phyloP scores from a whole-genome alignment of 1,284 basidiomycete genomes.

The Apiotrichum mycotoxinovorans region DNA sequence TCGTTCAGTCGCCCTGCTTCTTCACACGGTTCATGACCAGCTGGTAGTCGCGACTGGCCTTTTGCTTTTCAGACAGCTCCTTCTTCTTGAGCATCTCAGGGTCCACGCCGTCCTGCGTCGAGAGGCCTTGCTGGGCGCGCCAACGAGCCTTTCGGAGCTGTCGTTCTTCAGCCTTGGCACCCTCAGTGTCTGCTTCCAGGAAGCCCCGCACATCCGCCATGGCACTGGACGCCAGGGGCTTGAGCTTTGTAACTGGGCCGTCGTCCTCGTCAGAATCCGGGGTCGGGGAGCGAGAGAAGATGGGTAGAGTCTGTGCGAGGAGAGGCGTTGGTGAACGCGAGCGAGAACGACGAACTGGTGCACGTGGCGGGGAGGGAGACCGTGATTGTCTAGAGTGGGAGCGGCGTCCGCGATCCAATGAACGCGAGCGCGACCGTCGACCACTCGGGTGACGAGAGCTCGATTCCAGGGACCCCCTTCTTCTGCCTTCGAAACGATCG shows the following conservation, averaged over 20 bases:
- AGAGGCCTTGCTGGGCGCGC: conserved; percentile 55
- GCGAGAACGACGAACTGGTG: neutral
- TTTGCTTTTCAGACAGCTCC: conserved; percentile 40
- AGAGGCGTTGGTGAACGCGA: conserved; percentile 13
- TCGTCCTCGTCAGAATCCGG: conserved; percentile 48
- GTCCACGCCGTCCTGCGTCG: conserved; percentile 36
- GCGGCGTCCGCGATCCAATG: neutral
- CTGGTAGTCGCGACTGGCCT: conserved; percentile 44
- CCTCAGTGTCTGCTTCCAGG: conserved; percentile 67
- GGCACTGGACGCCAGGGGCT: conserved; percentile 66
- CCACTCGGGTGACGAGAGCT: neutral
- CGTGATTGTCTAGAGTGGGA: neutral
- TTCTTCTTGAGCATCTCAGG: conserved; percentile 20
- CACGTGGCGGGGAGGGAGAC: conserved; percentile 2
- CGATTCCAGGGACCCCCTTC: neutral
- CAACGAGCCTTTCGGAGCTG: conserved; percentile 69
- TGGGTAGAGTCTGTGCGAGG: conserved; percentile 10
- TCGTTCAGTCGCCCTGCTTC: conserved; percentile 31
- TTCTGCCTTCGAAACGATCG: neutral
- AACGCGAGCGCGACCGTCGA: conserved; percentile 2
- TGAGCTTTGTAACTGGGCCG: conserved; percentile 30
- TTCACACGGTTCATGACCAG: conserved; percentile 45
- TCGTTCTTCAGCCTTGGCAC: conserved; percentile 61
- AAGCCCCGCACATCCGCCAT: conserved; percentile 76
- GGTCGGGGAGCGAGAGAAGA: conserved; percentile 28